These are phyloP conservation scores for Ostreobium quekettii DNA, from an alignment of 139 green algal genomes.

Conservation along the genomic window DNA sequence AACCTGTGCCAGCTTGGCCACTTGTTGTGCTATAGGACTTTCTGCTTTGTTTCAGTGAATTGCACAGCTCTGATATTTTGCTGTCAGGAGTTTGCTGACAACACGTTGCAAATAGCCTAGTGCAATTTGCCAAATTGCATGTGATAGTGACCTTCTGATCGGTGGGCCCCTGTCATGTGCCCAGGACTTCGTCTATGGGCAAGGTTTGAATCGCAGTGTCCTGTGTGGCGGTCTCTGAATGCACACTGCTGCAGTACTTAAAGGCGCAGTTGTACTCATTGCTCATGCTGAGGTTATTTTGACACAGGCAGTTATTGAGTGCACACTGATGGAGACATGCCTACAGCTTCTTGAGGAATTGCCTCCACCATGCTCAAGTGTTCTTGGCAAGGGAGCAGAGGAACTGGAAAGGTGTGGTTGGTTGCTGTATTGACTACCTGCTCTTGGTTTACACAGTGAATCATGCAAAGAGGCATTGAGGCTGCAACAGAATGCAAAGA, in stretches of 20 bases:
- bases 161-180: too few species aligned
- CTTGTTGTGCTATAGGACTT: background rate
- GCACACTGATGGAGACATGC: conserved; percentile 13
- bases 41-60: background rate
- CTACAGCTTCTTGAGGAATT: conserved; percentile 16
- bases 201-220: background rate
- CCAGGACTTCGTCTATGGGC: background rate
- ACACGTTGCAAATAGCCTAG: background rate
- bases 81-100: background rate
- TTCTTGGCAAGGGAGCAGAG: conserved; percentile 5
- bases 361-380: background rate
- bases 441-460: too few species aligned
- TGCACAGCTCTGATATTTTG: background rate
- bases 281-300: background rate
- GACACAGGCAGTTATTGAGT: conserved; percentile 10
- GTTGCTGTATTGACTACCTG: background rate
- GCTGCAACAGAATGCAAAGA: background rate
- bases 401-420: conserved; percentile 13
- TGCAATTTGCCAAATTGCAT: background rate
- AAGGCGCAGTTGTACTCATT: background rate
- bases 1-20: background rate
- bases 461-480: too few species aligned
- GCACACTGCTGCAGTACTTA: background rate
- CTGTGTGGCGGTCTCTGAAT: background rate
- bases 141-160: too few species aligned